These are phyloP conservation scores for Phytophthora macrochlamydospora DNA, from an alignment of 352 stramenopile species.

Conservation along the genomic window DNA sequence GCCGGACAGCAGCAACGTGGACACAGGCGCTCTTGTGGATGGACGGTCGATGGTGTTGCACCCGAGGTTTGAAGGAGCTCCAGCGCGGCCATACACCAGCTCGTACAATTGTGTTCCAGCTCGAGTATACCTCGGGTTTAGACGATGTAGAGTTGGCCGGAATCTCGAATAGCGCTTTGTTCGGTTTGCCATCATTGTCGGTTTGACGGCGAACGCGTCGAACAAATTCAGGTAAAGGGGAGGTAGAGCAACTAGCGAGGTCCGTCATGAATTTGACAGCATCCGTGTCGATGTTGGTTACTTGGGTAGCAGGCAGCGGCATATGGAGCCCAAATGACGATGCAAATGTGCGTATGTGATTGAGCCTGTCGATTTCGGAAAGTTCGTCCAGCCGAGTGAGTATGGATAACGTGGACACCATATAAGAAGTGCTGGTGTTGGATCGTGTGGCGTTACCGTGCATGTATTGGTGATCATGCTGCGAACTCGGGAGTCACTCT, in stretches of 20 bases:
- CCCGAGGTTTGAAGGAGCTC: not conserved
- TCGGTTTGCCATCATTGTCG: not conserved
- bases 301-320: not conserved
- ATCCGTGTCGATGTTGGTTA: not conserved
- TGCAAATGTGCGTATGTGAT: not conserved
- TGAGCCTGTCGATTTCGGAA: constrained; percentile 3
- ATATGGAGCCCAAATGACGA: not conserved
- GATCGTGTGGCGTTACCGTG: not conserved
- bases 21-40: constrained; percentile 1
- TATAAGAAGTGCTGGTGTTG: too few species aligned
- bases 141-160: not conserved
- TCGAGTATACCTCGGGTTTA: not conserved
- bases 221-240: constrained; percentile 6
- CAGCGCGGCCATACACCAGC: constrained; percentile 4
- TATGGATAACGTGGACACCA: too few species aligned
- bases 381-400: too few species aligned
- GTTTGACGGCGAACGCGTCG: constrained; percentile 12
- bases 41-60: not conserved
- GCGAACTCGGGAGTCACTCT: constrained; percentile 4
- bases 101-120: constrained; percentile 10
- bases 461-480: constrained; percentile 6
- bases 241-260: not conserved
- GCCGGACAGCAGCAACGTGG: not conserved
- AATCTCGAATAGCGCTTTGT: constrained; percentile 18
- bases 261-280: not conserved